Conservation (phyloP, 1,139 yeast genomes). For the Saccharomyces hybrid region DNA sequence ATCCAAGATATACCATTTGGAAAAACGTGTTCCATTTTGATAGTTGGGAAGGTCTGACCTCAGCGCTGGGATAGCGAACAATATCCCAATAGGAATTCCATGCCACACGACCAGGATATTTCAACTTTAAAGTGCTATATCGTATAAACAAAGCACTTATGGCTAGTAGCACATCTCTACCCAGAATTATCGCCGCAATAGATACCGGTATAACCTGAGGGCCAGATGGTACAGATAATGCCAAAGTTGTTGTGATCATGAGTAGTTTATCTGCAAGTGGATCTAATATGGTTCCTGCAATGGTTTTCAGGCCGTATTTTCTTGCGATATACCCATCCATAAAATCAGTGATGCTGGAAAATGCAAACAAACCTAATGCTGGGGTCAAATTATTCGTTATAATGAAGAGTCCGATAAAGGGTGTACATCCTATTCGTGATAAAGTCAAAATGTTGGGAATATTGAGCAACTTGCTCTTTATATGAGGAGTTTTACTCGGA, state of each 20-base stretch:
- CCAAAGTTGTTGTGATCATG: constrained; percentile 78
- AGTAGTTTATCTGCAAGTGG: constrained; percentile 92
- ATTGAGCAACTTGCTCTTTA: constrained; percentile 49
- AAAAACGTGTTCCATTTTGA: constrained; percentile 85
- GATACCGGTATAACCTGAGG: constrained; percentile 51
- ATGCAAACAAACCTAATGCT: constrained; percentile 68
- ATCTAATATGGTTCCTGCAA: constrained; percentile 85
- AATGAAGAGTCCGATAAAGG: constrained; percentile 73
- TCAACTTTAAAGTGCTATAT: constrained; percentile 65
- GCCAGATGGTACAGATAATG: constrained; percentile 56
- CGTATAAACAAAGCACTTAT: constrained; percentile 70
- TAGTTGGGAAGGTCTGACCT: constrained; percentile 80
- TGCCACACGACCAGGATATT: constrained; percentile 43
- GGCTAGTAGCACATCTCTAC: constrained; percentile 74
- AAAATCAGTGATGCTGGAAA: constrained; percentile 85
- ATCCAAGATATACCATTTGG: constrained; percentile 85
- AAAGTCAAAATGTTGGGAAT: constrained; percentile 79
- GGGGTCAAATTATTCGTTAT: constrained; percentile 50
- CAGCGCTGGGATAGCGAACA: constrained; percentile 66
- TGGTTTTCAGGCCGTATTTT: constrained; percentile 63
- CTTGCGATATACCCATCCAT: constrained; percentile 91
- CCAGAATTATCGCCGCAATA: constrained; percentile 69
- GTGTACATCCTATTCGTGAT: constrained; percentile 72
- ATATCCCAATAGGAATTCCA: constrained; percentile 67
- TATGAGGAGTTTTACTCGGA: not conserved